A percentile compares a stretch with the other conserved stretches of the same genome.
Conservation (phyloP, 805 yeast genomes). For the Debaryomyces maramus region DNA sequence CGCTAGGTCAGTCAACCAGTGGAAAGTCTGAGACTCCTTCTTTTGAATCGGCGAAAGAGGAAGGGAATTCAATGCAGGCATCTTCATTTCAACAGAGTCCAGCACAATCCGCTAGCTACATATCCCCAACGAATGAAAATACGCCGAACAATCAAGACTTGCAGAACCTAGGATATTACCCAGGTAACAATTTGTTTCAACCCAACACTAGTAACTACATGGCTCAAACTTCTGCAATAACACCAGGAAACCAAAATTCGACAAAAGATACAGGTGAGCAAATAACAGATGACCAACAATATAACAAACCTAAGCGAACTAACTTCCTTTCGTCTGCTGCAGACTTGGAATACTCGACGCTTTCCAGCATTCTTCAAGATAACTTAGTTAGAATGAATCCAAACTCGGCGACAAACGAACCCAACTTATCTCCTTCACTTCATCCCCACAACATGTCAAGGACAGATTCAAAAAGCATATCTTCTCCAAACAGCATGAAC, state of each 20-base stretch:
- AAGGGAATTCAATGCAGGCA: constrained; percentile 6
- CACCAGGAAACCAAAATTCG: background rate
- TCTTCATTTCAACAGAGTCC: constrained; percentile 17
- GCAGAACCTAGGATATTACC: background rate
- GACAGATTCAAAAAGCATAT: background rate
- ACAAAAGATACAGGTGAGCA: background rate
- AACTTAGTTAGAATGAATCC: constrained; percentile 25
- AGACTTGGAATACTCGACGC: constrained; percentile 66
- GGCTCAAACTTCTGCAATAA: background rate
- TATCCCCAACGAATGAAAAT: background rate
- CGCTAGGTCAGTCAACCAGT: constrained; percentile 8
- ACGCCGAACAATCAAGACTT: constrained; percentile 6
- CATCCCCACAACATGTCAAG: constrained; percentile 29
- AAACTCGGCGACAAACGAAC: constrained; percentile 34
- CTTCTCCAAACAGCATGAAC: background rate
- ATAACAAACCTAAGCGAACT: constrained; percentile 23
- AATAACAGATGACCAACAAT: constrained; percentile 2
- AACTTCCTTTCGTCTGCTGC: constrained; percentile 70
- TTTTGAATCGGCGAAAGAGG: background rate
- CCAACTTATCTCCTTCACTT: constrained; percentile 36
- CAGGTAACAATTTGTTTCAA: background rate
- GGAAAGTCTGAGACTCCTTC: constrained; percentile 4
- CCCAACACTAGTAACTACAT: background rate
- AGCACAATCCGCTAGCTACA: constrained; percentile 2
- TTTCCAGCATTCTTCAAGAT: constrained; percentile 63